Evolutionary conservation across 2,329 filamentous ascomycete species (phyloP), one percentile per base, ranked within the genome.

Genomic region (Dactylellina sp.): DNA sequence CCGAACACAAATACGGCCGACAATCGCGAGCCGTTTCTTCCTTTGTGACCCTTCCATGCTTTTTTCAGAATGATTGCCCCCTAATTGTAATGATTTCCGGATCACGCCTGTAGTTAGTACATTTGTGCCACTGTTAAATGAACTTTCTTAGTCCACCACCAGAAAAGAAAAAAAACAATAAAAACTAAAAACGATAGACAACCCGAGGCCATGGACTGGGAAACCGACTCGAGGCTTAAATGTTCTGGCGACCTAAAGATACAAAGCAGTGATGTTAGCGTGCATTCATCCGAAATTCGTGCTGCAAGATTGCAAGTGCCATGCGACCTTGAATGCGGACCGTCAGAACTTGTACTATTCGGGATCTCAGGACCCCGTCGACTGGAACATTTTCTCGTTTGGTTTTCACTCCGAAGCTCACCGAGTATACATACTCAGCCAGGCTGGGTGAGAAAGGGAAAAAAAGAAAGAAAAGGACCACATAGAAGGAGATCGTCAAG

Each of bases 281-380:
- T 65, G 60, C 60, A 72, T 72, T 72, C 68, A 72, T 72, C 68
- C 68, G 68, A 72, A 72, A 72, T 65, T 72, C 60, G 60, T 65
- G 52, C 60, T 65, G 68, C 68, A 72, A 64, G 61, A 72, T 72
- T 72, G 68, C 55, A 72, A 65, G 68, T 72, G 68, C 68, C 59
- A 72, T 72, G 60, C 61, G 66, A 71, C 28, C 28, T 50, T 71
- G 46, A 55, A 56, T 62, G 66, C 66, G 59, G 59, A 16, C 66
- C 66, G 66, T 71, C 66, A 71, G 66, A 71, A 52, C 66, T 71
- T 71, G 66, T 71, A 60, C 68, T 61, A 59, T 65, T 64, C 55
- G 68, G 68, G 68, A 72, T 61, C 52, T 47, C 60, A 16, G n/a
- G 50, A 64, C 47, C 42, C 68, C 61, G 61, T 72, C 35, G 60